Evolutionary conservation across 208 protist genomes (phyloP).

Genomic region (Porcisia hertigi): DNA sequence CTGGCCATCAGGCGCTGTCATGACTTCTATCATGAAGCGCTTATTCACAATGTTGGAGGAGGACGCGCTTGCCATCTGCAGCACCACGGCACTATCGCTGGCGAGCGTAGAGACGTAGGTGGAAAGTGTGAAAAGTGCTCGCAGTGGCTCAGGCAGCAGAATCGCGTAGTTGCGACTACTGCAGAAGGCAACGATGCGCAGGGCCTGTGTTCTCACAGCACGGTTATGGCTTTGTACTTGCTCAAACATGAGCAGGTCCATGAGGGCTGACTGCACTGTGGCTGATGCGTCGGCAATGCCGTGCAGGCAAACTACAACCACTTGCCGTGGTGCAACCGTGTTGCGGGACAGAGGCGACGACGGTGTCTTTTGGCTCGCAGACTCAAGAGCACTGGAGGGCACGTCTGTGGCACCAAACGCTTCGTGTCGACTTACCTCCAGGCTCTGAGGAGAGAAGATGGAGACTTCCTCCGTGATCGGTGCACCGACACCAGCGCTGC

Average conservation of each 20-base stretch:
- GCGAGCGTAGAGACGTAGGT: conserved; percentile 74
- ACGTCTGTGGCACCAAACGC: neutral
- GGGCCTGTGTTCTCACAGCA: conserved; percentile 31
- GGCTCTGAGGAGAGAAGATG: conserved; percentile 16
- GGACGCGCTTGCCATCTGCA: conserved; percentile 57
- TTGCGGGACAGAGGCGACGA: conserved; percentile 12
- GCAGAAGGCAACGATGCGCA: conserved; percentile 87
- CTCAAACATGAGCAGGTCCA: conserved; percentile 75
- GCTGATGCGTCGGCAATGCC: conserved; percentile 59
- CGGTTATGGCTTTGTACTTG: conserved; percentile 33
- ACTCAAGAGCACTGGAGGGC: neutral
- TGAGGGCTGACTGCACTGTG: conserved; percentile 61
- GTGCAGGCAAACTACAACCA: conserved; percentile 80
- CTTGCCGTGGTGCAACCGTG: conserved; percentile 30
- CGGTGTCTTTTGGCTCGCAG: neutral
- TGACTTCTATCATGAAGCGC: conserved; percentile 73
- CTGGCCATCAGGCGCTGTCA: conserved; percentile 45
- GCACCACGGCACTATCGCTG: conserved; percentile 82
- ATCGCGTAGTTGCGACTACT: conserved; percentile 47
- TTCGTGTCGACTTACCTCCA: conserved; percentile 1
- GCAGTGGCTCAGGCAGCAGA: conserved; percentile 66
- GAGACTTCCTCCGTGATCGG: conserved; percentile 2
- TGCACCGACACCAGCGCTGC: conserved; percentile 15
- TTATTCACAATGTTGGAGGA: conserved; percentile 82
- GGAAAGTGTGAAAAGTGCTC: conserved; percentile 78